These are phyloP conservation scores for Intubia oerlemansii DNA, from an alignment of 2,329 filamentous ascomycete species.

Conservation along the genomic window DNA sequence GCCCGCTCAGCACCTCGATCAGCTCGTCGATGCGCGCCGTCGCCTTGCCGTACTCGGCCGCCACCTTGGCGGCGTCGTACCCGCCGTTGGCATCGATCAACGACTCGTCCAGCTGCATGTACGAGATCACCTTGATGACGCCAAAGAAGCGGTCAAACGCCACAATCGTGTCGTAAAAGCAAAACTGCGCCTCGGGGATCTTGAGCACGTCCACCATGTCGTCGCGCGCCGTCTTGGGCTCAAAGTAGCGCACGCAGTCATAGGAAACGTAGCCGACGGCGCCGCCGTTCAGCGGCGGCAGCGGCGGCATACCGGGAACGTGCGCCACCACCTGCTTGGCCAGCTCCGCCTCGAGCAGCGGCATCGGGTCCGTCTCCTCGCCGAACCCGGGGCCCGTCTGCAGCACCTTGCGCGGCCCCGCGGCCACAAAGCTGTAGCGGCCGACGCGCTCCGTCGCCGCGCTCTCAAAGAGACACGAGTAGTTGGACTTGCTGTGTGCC, in stretches of 20 bases:
- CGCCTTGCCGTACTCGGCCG: constrained; percentile 48
- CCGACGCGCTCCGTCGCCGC: constrained; percentile 81
- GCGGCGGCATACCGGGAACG: constrained; percentile 55
- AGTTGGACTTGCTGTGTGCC: constrained; percentile 42
- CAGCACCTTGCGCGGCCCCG: constrained; percentile 58
- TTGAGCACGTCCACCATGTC: constrained; percentile 72
- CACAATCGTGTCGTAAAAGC: constrained; percentile 88
- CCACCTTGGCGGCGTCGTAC: constrained; percentile 20
- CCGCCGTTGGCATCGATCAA: constrained; percentile 15
- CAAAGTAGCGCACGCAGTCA: constrained; percentile 74
- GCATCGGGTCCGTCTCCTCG: constrained; percentile 63
- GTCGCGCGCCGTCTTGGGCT: constrained; percentile 80
- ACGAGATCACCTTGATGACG: constrained; percentile 82
- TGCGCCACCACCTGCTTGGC: constrained; percentile 58
- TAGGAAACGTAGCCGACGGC: constrained; percentile 95
- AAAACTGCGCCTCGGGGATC: constrained; percentile 88
- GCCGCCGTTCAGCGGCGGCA: constrained; percentile 76
- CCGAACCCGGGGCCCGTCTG: constrained; percentile 79
- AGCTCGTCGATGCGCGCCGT: constrained; percentile 40
- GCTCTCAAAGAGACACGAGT: constrained; percentile 86
- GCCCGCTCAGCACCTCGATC: constrained; percentile 49
- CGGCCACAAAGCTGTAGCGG: constrained; percentile 73
- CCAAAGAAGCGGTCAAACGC: constrained; percentile 92
- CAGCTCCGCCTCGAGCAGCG: constrained; percentile 62
- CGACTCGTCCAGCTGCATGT: constrained; percentile 34